These are phyloP conservation scores for Lantana camara DNA, from an alignment of 257 asterid genomes.

Conservation along the genomic window DNA sequence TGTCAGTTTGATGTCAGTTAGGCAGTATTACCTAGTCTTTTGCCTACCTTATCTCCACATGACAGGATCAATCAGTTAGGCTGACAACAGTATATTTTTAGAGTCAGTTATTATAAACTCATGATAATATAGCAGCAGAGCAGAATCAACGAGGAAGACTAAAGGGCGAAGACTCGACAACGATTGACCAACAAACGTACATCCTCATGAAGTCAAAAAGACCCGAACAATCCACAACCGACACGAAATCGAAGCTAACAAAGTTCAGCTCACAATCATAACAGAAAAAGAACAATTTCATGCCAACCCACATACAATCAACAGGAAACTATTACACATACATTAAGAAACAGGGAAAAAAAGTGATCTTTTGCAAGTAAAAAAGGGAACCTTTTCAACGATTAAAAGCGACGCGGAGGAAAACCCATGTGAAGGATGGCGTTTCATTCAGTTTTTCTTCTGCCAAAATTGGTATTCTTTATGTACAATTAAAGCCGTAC, in stretches of 20 bases:
- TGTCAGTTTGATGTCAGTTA: too few species aligned
- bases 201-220: neutral
- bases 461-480: conserved; percentile 6
- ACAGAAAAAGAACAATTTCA: conserved; percentile 5
- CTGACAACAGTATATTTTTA: neutral
- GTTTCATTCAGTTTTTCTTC: conserved; percentile 14
- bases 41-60: conserved; percentile 1
- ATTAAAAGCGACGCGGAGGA: conserved; percentile 12
- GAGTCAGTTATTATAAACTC: neutral
- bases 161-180: too few species aligned
- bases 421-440: conserved; percentile 22
- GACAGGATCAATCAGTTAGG: conserved; percentile 2
- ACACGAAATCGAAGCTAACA: neutral
- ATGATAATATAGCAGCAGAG: too few species aligned
- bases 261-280: neutral
- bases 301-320: neutral
- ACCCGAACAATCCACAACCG: neutral
- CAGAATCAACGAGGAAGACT: too few species aligned
- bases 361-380: conserved; percentile 2
- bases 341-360: neutral
- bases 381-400: conserved; percentile 5
- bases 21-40: neutral
- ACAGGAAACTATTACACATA: neutral
- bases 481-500: neutral
- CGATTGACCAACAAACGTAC: conserved; percentile 2